Evolutionary conservation across 73 alveolate genomes (phyloP).

Genomic region (Paramecium caudatum): DNA sequence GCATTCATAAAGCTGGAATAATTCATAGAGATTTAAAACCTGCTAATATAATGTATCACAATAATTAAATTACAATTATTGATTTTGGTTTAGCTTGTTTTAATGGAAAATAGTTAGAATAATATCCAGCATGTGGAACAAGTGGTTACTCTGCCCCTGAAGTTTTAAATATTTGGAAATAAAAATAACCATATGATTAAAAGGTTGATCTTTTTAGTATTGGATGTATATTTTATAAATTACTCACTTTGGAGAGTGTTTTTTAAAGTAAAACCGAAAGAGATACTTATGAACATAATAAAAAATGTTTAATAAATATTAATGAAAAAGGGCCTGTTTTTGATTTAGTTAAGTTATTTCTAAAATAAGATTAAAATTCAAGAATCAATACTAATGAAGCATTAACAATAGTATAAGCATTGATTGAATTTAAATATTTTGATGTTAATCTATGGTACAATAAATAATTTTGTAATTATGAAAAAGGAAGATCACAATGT

Average conservation of each 20-base stretch:
- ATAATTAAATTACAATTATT: constrained; percentile 85
- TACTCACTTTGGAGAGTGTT: constrained; percentile 17
- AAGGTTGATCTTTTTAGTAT: constrained; percentile 33
- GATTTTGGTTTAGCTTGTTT: constrained; percentile 83
- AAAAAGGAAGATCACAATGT: constrained; percentile 6
- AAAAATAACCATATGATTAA: constrained; percentile 13
- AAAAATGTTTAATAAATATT: neutral
- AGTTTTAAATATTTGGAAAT: constrained; percentile 29
- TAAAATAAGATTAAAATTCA: neutral
- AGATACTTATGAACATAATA: neutral
- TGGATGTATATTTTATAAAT: constrained; percentile 42
- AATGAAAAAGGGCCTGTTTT: constrained; percentile 47
- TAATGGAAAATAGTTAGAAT: constrained; percentile 41
- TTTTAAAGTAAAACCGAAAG: neutral
- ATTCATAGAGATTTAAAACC: constrained; percentile 87
- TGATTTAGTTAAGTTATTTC: constrained; percentile 13
- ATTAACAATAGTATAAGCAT: neutral
- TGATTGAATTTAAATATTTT: neutral
- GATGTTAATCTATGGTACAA: constrained; percentile 54
- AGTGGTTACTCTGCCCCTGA: constrained; percentile 63
- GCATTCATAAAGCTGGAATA: constrained; percentile 83
- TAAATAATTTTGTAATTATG: neutral
- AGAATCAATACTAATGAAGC: neutral
- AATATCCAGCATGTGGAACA: constrained; percentile 66
- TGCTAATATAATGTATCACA: constrained; percentile 81